Base-by-base conservation (phyloP, 352 stramenopile species). In the Globisporangium middletonii region DNA sequence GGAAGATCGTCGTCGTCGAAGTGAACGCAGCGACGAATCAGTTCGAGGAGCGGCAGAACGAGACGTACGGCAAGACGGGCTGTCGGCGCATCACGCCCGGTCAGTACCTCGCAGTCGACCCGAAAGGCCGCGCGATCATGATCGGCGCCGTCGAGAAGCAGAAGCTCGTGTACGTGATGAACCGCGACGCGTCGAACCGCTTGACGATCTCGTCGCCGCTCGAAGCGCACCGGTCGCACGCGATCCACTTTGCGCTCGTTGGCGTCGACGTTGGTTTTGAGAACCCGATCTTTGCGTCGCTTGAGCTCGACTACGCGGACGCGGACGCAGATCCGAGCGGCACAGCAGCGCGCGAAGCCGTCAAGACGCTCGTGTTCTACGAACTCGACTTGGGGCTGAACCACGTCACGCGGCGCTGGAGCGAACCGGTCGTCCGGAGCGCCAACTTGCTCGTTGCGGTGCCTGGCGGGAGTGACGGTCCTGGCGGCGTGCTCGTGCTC, bases 141-240 rank as follows among this genome's bases (percentile, higher is more conserved):
- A 85, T 99, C 44, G 86, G 83, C 56, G 88, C 83, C 19, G 72
- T 99, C 26, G 97, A 99, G 81, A 99, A 99, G 75, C 95, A 99
- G 67, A 99, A 99, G 67, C 82, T 99, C 13, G 97, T 99, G 26
- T 99, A 99, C 73, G 95, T 99, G 26, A 92, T 99, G 76, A 99
- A 99, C 71, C 83, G 97, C 33, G 96, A 99, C 68, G 86, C 89
- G 7, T 86, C 83, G 2, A 97, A 91, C 62, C 83, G 88, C 1
- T 69, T 99, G 13, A 99, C 97, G 18, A 98, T 99, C 63, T 98
- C 96, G 46, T 98, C 88, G 60, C 97, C 97, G 16, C 72, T 99
- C n/a, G 97, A 99, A 69, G 97, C 97, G 26, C 97, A 99, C 79
- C 96, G 97, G 52, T 91, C 86, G 15, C 73, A 97, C 48, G 97